Evolutionary conservation across 129 eudicot genomes (phyloP).

Genomic region (Scalesia atractyloides): DNA sequence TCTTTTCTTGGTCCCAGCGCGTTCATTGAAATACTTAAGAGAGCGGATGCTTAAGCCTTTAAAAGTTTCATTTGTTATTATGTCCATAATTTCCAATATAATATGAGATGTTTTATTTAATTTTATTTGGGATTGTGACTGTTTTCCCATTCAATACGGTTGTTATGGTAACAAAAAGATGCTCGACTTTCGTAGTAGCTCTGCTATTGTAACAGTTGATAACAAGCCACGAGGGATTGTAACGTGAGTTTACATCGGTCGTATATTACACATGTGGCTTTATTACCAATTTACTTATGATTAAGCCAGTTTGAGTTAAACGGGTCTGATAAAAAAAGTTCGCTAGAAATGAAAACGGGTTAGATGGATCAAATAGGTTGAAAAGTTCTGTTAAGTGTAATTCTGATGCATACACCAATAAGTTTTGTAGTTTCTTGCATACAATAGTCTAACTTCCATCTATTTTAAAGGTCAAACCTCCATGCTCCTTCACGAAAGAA

Average conservation of each 20-base stretch:
- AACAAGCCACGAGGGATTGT: no score
- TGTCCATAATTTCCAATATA: conserved; percentile 17
- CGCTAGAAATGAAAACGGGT: no score
- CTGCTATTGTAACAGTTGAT: no score
- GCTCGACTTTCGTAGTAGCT: conserved; percentile 69
- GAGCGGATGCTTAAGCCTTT: conserved; percentile 83
- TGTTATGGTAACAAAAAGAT: conserved; percentile 86
- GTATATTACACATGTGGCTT: no score
- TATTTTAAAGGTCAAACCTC: conserved; percentile 64
- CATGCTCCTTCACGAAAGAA: conserved; percentile 74
- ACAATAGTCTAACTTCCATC: not conserved
- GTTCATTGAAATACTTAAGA: conserved; percentile 76
- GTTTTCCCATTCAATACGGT: conserved; percentile 83
- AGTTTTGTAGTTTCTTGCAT: no score
- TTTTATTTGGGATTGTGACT: conserved; percentile 61
- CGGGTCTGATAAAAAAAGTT: no score
- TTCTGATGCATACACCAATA: no score
- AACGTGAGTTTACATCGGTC: no score
- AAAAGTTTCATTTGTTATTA: conserved; percentile 45
- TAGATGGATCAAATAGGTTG: no score
- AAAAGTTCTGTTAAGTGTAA: no score
- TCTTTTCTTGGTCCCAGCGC: conserved; percentile 59
- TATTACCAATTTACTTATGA: no score
- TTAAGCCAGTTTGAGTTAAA: no score
- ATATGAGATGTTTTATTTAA: conserved; percentile 2